Conservation (phyloP, 768 basidiomycete species). For the Podaxis carcinomalis region DNA sequence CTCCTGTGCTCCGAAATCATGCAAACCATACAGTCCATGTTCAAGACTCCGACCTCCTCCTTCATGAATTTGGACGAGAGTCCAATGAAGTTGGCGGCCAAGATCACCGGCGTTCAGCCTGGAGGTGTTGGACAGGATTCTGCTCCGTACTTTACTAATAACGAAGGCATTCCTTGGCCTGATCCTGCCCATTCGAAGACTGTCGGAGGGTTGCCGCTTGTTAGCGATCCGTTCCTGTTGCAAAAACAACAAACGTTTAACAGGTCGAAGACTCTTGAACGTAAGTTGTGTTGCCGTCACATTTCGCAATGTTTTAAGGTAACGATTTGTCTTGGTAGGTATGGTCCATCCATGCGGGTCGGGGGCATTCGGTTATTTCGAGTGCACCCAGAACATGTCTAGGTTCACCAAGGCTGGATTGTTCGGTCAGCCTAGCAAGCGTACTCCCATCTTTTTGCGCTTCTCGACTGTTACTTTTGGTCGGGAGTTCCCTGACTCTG, state of each 20-base stretch:
- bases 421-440: conserved; percentile 4
- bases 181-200: conserved; percentile 12
- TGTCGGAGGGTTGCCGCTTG: conserved; percentile 10
- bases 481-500: conserved; percentile 11
- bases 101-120: conserved; percentile 5
- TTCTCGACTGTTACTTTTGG: conserved; percentile 14
- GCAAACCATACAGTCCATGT: not conserved
- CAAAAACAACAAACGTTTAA: conserved; percentile 14
- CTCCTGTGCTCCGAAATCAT: not conserved
- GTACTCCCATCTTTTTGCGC: conserved; percentile 10
- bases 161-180: conserved; percentile 14
- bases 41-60: not conserved
- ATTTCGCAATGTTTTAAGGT: not conserved
- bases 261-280: conserved; percentile 11
- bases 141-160: conserved; percentile 13
- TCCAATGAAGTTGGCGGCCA: conserved; percentile 9
- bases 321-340: not conserved
- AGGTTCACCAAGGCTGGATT: conserved; percentile 11
- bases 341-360: conserved; percentile 12
- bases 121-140: not conserved
- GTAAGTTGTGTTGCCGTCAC: not conserved
- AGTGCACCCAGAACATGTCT: conserved; percentile 12
- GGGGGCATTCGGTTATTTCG: conserved; percentile 12
- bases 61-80: conserved; percentile 12
- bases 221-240: conserved; percentile 12